These are phyloP conservation scores for Lichenothelia convexa DNA, from an alignment of 495 filamentous ascomycete genomes.

Conservation along the genomic window DNA sequence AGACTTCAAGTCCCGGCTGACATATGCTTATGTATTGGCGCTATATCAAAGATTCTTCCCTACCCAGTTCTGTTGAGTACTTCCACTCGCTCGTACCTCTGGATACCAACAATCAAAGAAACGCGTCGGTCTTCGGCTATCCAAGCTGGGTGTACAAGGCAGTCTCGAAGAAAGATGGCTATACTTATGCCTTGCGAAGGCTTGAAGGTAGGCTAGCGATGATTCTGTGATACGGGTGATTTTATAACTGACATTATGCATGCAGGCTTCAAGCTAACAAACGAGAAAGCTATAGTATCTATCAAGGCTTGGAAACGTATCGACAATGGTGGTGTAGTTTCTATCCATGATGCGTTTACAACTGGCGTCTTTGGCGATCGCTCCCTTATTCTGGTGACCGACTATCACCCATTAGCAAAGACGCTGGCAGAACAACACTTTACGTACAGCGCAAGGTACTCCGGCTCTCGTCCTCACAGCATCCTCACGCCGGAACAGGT, in stretches of 20 bases:
- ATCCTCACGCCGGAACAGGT: slow-evolving; percentile 48
- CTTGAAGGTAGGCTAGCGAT: slow-evolving; percentile 48
- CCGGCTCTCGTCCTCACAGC: background rate
- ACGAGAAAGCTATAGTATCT: slow-evolving; percentile 67
- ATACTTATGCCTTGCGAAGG: slow-evolving; percentile 63
- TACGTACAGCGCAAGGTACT: slow-evolving; percentile 14
- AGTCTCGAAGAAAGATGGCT: slow-evolving; percentile 69
- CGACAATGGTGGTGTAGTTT: slow-evolving; percentile 64
- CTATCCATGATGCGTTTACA: slow-evolving; percentile 81
- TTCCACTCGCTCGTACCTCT: slow-evolving; percentile 87
- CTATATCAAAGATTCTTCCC: slow-evolving; percentile 38
- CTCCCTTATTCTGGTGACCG: slow-evolving; percentile 83
- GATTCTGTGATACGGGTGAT: too few relatives aligned
- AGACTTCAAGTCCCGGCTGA: background rate
- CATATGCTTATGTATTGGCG: background rate
- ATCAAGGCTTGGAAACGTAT: slow-evolving; percentile 88
- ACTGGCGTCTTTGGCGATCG: slow-evolving; percentile 84
- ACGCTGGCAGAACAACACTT: slow-evolving; percentile 77
- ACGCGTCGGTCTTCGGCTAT: slow-evolving; percentile 58
- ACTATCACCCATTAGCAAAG: slow-evolving; percentile 81
- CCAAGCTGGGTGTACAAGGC: slow-evolving; percentile 92
- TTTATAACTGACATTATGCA: slow-evolving; percentile 3
- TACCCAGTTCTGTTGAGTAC: slow-evolving; percentile 64
- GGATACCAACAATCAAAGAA: slow-evolving; percentile 63
- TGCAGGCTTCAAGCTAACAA: too few relatives aligned